A percentile compares a stretch with the other conserved stretches of the same genome.
These are phyloP conservation scores for Aspergillus felis DNA, from an alignment of 2,329 filamentous ascomycete species.

Conservation along the genomic window DNA sequence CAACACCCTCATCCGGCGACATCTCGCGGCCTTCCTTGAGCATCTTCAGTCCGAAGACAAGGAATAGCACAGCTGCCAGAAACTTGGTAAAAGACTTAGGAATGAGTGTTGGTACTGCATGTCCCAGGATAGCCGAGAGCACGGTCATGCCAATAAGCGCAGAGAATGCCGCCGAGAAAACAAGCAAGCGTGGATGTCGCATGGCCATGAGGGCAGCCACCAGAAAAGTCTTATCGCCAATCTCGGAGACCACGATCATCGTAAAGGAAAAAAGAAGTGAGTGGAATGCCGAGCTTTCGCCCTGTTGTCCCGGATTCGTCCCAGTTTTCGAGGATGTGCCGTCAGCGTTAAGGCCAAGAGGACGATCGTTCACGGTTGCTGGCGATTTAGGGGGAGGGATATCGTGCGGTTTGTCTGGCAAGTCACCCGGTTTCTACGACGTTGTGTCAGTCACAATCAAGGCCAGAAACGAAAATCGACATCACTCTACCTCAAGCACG, in stretches of 20 bases:
- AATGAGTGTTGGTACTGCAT: constrained; percentile 84
- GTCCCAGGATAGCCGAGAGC: constrained; percentile 85
- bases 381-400: constrained; percentile 63
- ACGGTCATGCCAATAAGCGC: constrained; percentile 93
- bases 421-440: constrained; percentile 69
- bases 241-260: constrained; percentile 96
- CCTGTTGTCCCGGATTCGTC: constrained; percentile 30
- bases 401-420: constrained; percentile 74
- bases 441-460: constrained; percentile 1
- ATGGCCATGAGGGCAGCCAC: constrained; percentile 98
- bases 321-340: constrained; percentile 28
- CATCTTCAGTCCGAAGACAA: constrained; percentile 82
- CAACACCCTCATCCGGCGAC: constrained; percentile 82
- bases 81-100: constrained; percentile 89
- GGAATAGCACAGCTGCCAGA: constrained; percentile 77
- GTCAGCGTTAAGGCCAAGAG: constrained; percentile 27
- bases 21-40: constrained; percentile 84
- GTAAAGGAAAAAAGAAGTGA: constrained; percentile 89
- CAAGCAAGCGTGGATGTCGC: constrained; percentile 89
- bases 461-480: not conserved
- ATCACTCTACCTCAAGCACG: constrained; percentile 51
- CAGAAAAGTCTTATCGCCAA: constrained; percentile 98
- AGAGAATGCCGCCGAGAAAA: constrained; percentile 91
- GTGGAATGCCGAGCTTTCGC: constrained; percentile 71
- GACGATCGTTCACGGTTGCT: constrained; percentile 38